Conservation (phyloP, 2,329 filamentous ascomycete genomes). For the Xenoacremonium recifei region DNA sequence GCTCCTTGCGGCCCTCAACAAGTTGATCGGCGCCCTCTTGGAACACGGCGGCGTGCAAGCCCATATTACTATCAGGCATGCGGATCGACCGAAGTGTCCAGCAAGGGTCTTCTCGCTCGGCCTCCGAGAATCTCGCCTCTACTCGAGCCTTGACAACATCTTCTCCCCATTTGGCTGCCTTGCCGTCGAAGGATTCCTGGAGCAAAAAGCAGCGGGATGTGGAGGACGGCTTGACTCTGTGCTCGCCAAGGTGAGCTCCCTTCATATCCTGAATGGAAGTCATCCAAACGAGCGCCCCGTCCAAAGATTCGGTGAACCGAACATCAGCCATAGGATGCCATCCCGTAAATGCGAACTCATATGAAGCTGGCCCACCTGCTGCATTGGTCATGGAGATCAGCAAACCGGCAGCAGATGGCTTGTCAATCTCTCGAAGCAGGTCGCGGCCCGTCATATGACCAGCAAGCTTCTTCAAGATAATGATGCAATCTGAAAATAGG, state of each 20-base stretch:
- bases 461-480: slow-evolving; percentile 71
- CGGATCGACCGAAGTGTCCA: slow-evolving; percentile 77
- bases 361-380: slow-evolving; percentile 58
- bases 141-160: slow-evolving; percentile 84
- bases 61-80: slow-evolving; percentile 59
- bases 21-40: slow-evolving; percentile 65
- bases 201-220: slow-evolving; percentile 70
- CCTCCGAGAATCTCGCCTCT: slow-evolving; percentile 79
- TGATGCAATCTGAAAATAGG: slow-evolving; percentile 78
- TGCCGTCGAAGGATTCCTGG: slow-evolving; percentile 74
- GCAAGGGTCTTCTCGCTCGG: slow-evolving; percentile 75
- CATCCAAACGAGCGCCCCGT: slow-evolving; percentile 67
- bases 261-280: slow-evolving; percentile 62
- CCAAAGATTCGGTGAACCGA: slow-evolving; percentile 69
- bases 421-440: slow-evolving; percentile 81
- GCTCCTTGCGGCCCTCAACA: slow-evolving; percentile 63
- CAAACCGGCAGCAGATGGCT: slow-evolving; percentile 64
- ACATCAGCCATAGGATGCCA: slow-evolving; percentile 69
- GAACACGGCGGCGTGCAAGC: slow-evolving; percentile 66
- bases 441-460: slow-evolving; percentile 69
- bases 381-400: slow-evolving; percentile 64
- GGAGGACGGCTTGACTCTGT: slow-evolving; percentile 42
- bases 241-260: slow-evolving; percentile 47
- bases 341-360: slow-evolving; percentile 74
- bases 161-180: slow-evolving; percentile 73